phyloP scores from a whole-genome alignment of 208 protist genomes.

The Acanthamoeba sp. region DNA sequence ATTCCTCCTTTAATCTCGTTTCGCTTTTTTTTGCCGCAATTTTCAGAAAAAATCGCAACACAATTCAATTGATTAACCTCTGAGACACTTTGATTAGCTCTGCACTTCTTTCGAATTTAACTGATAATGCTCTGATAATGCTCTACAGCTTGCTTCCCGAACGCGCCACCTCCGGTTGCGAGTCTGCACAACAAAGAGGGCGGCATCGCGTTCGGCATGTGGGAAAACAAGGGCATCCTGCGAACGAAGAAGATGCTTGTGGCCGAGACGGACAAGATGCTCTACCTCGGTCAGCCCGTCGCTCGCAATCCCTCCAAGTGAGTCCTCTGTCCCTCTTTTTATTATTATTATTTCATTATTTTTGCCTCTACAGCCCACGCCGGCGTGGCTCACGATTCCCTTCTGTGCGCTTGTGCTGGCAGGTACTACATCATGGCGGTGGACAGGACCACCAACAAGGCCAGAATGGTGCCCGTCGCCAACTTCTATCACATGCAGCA shows the following conservation, averaged over 20 bases:
- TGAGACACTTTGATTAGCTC: neutral
- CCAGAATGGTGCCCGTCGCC: neutral
- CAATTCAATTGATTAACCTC: too few species aligned
- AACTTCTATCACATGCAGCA: conserved; percentile 61
- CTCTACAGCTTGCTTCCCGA: neutral
- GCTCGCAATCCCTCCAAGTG: conserved; percentile 21
- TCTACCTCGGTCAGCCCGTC: conserved; percentile 29
- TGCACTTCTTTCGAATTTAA: neutral
- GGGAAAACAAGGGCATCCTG: neutral
- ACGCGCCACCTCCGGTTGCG: neutral
- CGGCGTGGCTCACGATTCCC: neutral
- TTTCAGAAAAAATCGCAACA: neutral
- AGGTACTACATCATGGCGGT: conserved; percentile 45
- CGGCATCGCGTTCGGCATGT: conserved; percentile 13
- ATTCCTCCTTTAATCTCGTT: neutral
- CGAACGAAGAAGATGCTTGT: conserved; percentile 34
- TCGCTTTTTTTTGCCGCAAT: neutral
- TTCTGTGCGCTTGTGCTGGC: neutral
- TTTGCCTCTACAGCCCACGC: too few species aligned
- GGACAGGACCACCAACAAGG: conserved; percentile 21
- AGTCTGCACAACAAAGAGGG: conserved; percentile 14
- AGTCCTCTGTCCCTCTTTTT: neutral
- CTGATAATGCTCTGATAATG: neutral
- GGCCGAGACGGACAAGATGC: conserved; percentile 58
- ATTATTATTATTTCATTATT: too few species aligned